These are phyloP conservation scores for Phialocephala subalpina DNA, from an alignment of 2,329 filamentous ascomycete species.

Conservation along the genomic window DNA sequence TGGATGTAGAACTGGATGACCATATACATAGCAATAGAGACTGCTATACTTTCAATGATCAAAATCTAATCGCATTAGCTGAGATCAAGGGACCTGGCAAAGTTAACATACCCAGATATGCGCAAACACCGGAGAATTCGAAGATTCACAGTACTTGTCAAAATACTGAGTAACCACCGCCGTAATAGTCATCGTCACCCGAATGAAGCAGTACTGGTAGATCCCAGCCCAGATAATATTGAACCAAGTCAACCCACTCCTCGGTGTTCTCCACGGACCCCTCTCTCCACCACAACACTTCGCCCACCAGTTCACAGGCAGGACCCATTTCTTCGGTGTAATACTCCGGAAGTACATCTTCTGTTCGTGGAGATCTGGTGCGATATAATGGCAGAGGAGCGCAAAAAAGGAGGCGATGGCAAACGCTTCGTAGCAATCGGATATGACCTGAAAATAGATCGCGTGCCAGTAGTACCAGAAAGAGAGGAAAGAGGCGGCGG, in stretches of 20 bases:
- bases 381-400: conserved; percentile 81
- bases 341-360: conserved; percentile 82
- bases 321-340: conserved; percentile 76
- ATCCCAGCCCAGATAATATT: conserved; percentile 85
- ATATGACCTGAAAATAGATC: conserved; percentile 82
- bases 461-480: conserved; percentile 79
- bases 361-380: conserved; percentile 78
- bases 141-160: conserved; percentile 79
- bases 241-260: conserved; percentile 88
- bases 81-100: not conserved
- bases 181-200: conserved; percentile 80
- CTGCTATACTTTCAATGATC: conserved; percentile 73
- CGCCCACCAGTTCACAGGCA: conserved; percentile 73
- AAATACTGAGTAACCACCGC: conserved; percentile 77
- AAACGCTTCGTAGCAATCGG: conserved; percentile 90
- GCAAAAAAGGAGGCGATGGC: conserved; percentile 89
- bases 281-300: conserved; percentile 74
- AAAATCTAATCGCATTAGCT: conserved; percentile 57
- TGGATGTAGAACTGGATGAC: conserved; percentile 88
- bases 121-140: conserved; percentile 79
- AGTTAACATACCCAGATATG: conserved; percentile 76
- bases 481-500: conserved; percentile 75
- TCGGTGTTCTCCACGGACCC: conserved; percentile 76
- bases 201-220: conserved; percentile 87
- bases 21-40: conserved; percentile 88